These are phyloP conservation scores for Drechslerella coelobrocha DNA, from an alignment of 2,329 filamentous ascomycete species.

Conservation along the genomic window DNA sequence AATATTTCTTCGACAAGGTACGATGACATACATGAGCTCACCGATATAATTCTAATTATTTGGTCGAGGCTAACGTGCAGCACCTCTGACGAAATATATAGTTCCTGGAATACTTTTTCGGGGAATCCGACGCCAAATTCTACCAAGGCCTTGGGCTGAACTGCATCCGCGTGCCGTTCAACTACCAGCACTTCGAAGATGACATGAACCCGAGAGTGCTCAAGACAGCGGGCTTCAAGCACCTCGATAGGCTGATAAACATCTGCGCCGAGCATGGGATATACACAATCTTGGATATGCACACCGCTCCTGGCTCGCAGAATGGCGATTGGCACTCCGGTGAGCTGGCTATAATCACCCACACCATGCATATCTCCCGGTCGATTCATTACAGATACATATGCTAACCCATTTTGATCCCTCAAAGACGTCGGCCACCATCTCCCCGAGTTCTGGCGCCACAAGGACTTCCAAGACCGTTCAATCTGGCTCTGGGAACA, in stretches of 20 bases:
- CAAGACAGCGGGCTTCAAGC: constrained; percentile 62
- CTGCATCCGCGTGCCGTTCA: constrained; percentile 68
- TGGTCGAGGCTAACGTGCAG: not conserved
- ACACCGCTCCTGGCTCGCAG: constrained; percentile 61
- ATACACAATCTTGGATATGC: constrained; percentile 62
- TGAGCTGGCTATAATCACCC: constrained; percentile 54
- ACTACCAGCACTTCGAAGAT: constrained; percentile 67
- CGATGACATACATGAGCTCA: not conserved
- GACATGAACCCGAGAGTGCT: constrained; percentile 63
- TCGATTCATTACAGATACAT: not conserved
- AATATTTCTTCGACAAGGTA: constrained; percentile 68
- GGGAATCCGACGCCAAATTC: constrained; percentile 66
- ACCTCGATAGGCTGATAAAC: constrained; percentile 62
- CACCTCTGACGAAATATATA: constrained; percentile 2
- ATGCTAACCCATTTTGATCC: no score
- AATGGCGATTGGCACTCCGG: constrained; percentile 62
- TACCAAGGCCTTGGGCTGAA: constrained; percentile 66
- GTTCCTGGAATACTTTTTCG: constrained; percentile 66
- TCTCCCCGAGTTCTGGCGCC: constrained; percentile 61
- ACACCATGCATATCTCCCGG: not conserved
- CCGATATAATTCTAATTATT: not conserved
- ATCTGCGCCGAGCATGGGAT: constrained; percentile 60
- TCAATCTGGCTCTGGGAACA: constrained; percentile 61
- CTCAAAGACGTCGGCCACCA: constrained; percentile 55
- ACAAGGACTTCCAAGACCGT: constrained; percentile 62